These are phyloP conservation scores for Anthracocystis setariae DNA, from an alignment of 1,284 basidiomycete species.

Conservation along the genomic window DNA sequence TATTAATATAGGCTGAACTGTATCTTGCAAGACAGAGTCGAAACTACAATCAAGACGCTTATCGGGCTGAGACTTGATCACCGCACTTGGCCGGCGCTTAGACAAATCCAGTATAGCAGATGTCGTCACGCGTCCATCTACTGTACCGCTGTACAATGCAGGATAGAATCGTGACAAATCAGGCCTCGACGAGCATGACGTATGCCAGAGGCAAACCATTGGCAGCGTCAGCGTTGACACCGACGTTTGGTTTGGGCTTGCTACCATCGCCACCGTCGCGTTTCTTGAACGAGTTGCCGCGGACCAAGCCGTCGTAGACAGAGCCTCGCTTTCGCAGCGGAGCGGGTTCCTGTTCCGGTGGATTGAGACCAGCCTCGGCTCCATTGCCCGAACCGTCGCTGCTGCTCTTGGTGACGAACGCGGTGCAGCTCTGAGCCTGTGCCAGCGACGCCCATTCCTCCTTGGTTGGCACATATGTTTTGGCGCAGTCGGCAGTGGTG, in stretches of 20 bases:
- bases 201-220: constrained; percentile 1
- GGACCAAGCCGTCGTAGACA: too few species aligned
- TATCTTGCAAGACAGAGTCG: too few species aligned
- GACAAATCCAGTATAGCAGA: neutral
- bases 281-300: neutral
- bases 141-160: neutral
- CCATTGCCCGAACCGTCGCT: neutral
- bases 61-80: too few species aligned
- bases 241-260: neutral
- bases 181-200: constrained; percentile 19
- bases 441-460: neutral
- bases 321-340: neutral
- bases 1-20: too few species aligned
- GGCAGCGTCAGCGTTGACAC: neutral
- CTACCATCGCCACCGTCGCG: neutral
- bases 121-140: constrained; percentile 1
- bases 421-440: neutral
- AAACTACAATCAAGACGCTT: too few species aligned
- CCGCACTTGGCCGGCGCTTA: too few species aligned
- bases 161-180: neutral
- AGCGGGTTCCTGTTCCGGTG: neutral
- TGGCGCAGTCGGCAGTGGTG: constrained; percentile 12
- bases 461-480: constrained; percentile 9
- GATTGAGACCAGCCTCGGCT: neutral
- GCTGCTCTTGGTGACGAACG: neutral